These are phyloP conservation scores for Diaporthe aspalathi DNA, from an alignment of 2,329 filamentous ascomycete species.

Conservation along the genomic window DNA sequence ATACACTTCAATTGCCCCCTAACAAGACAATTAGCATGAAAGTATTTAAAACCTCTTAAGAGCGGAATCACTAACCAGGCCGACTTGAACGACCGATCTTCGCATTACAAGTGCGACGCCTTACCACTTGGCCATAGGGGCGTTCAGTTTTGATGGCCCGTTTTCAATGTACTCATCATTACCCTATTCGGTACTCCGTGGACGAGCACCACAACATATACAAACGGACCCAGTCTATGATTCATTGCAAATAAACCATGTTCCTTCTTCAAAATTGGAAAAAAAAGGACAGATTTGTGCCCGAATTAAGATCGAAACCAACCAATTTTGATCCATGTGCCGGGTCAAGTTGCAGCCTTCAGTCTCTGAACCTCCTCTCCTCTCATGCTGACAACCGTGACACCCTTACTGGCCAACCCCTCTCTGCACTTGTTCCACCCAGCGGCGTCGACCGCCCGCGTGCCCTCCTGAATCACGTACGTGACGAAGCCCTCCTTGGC, in stretches of 20 bases:
- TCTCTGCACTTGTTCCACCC: constrained; percentile 66
- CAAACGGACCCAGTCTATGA: too few species aligned
- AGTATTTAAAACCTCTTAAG: too few species aligned
- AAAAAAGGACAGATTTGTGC: too few species aligned
- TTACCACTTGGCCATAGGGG: too few species aligned
- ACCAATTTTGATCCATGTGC: background rate
- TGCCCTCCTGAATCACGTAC: constrained; percentile 82
- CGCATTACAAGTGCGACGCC: constrained; percentile 30
- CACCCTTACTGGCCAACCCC: constrained; percentile 68
- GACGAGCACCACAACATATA: too few species aligned
- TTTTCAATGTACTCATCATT: too few species aligned
- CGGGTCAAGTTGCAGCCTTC: background rate
- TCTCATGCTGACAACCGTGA: constrained; percentile 69
- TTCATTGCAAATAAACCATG: too few species aligned
- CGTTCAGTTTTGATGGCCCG: constrained; percentile 4
- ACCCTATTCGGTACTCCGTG: too few species aligned
- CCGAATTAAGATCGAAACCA: too few species aligned
- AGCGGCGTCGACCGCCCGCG: constrained; percentile 74
- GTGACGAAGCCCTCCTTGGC: constrained; percentile 79
- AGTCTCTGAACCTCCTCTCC: constrained; percentile 68
- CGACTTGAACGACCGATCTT: constrained; percentile 20
- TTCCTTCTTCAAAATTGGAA: background rate
- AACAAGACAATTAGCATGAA: too few species aligned
- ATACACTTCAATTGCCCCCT: too few species aligned
- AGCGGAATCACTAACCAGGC: too few species aligned